Conservation (phyloP, 106 monocot species). For the Dioscorea alata region DNA sequence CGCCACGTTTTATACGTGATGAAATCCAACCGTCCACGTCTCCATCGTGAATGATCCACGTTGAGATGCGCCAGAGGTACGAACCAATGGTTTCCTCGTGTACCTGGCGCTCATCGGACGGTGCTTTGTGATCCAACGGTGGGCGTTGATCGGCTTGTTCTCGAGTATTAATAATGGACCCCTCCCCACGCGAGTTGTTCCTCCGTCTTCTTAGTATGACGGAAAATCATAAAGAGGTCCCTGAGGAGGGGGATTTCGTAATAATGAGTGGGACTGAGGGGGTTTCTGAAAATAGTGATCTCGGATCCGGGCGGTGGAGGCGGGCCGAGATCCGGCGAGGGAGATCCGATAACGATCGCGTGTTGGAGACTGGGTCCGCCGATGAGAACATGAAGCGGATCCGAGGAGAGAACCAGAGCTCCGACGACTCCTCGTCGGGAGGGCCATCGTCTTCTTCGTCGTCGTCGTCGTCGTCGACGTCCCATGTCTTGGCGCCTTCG, state of each 20-base stretch:
- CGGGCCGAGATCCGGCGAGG: not conserved
- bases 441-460: not conserved
- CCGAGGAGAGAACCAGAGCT: not conserved
- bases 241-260: not conserved
- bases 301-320: not conserved
- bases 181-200: too few relatives aligned
- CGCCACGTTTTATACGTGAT: conserved; percentile 1
- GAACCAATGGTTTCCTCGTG: too few relatives aligned
- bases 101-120: not conserved
- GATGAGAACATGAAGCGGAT: not conserved
- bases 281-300: not conserved
- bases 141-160: not conserved
- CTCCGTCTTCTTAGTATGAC: not conserved
- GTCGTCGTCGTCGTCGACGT: not conserved
- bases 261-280: not conserved
- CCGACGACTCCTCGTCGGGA: not conserved
- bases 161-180: not conserved
- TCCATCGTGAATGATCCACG: conserved; percentile 2
- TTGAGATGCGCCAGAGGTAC: not conserved
- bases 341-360: too few relatives aligned
- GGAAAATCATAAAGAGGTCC: not conserved
- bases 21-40: conserved; percentile 14
- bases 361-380: not conserved
- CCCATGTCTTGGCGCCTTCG: not conserved
- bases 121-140: conserved; percentile 2